phyloP scores from a whole-genome alignment of 129 eudicot genomes.

The Escallonia herrerae region DNA sequence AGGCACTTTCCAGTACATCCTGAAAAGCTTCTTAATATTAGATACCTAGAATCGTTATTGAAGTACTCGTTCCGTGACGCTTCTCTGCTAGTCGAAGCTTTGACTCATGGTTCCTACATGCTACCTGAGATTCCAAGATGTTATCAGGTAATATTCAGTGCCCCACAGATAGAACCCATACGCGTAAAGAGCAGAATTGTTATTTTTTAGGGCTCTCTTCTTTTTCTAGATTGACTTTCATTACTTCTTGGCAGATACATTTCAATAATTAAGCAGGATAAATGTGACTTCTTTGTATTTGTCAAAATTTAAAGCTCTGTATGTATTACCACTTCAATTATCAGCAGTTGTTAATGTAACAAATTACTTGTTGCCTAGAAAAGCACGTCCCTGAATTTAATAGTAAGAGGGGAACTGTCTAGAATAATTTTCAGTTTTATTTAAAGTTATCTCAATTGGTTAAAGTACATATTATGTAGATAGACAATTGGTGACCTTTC shows the following conservation, averaged over 20 bases:
- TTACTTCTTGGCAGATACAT: neutral
- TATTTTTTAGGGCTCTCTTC: neutral
- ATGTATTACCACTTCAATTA: neutral
- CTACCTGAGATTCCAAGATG: slow-evolving; percentile 74
- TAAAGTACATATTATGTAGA: too few species aligned
- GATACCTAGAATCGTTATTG: slow-evolving; percentile 36
- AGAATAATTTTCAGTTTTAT: too few species aligned
- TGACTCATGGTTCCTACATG: slow-evolving; percentile 94
- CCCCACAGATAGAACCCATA: too few species aligned
- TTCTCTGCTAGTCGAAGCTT: slow-evolving; percentile 80
- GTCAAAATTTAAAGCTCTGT: neutral
- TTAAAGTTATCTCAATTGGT: too few species aligned
- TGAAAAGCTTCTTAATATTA: slow-evolving; percentile 31
- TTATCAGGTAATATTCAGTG: slow-evolving; percentile 55
- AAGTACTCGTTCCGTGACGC: slow-evolving; percentile 54
- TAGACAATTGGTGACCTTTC: too few species aligned
- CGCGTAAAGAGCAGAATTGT: too few species aligned
- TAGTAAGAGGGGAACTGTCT: too few species aligned
- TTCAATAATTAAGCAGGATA: too few species aligned
- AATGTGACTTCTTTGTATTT: neutral
- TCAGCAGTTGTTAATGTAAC: too few species aligned
- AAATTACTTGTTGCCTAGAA: too few species aligned
- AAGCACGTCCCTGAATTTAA: too few species aligned
- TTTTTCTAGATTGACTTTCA: neutral
- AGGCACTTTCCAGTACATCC: slow-evolving; percentile 37